phyloP scores from a whole-genome alignment of 805 yeast species.

The Tetrapisispora fleetii region DNA sequence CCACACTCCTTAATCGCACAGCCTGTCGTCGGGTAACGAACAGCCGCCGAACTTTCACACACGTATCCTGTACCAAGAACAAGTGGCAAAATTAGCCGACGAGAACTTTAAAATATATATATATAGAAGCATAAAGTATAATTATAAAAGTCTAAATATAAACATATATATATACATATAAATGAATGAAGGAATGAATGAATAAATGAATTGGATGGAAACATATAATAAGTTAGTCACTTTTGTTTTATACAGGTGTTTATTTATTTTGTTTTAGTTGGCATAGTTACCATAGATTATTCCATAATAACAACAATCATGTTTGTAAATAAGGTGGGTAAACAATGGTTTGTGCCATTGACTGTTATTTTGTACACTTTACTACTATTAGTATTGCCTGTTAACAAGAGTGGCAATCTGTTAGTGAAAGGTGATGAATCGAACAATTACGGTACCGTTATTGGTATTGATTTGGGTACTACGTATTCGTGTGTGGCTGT shows the following conservation, averaged over 20 bases:
- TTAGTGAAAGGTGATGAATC: slow-evolving; percentile 31
- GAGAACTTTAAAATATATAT: neutral
- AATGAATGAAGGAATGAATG: too few relatives aligned
- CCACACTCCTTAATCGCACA: neutral
- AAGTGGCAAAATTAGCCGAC: neutral
- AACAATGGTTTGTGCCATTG: slow-evolving; percentile 41
- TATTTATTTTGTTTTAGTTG: too few relatives aligned
- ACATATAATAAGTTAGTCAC: too few relatives aligned
- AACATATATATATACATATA: too few relatives aligned
- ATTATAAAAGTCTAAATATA: too few relatives aligned
- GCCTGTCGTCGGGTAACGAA: too few relatives aligned
- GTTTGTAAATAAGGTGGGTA: neutral
- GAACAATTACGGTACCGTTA: slow-evolving; percentile 54
- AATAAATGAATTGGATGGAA: too few relatives aligned
- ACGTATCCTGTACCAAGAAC: too few relatives aligned
- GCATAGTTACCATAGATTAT: too few relatives aligned
- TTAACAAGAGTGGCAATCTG: slow-evolving; percentile 18
- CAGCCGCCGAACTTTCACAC: too few relatives aligned
- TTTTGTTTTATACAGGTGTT: too few relatives aligned
- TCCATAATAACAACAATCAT: neutral
- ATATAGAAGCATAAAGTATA: neutral
- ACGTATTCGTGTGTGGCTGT: slow-evolving; percentile 96
- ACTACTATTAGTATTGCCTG: slow-evolving; percentile 24
- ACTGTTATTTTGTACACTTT: slow-evolving; percentile 26
- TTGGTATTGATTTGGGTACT: slow-evolving; percentile 96